Base-by-base conservation (phyloP, 108 stramenopile genomes). In the Mayamaea pseudoterrestris region DNA sequence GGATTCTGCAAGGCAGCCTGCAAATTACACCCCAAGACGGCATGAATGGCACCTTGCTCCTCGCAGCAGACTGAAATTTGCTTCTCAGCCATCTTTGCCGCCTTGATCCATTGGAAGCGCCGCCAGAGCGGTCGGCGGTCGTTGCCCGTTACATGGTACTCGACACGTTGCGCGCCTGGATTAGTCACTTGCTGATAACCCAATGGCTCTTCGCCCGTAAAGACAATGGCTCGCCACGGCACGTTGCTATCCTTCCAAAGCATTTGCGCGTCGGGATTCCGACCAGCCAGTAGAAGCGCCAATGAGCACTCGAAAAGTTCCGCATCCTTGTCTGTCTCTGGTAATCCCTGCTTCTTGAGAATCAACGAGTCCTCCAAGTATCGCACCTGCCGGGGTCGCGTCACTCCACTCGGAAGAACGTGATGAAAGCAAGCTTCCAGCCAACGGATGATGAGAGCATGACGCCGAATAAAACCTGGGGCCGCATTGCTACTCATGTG, bases 61-160 rank as follows among this genome's bases (percentile, higher is more conserved):
- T 28, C 52, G 23, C 9, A 55, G 30, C 22, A 27, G 9, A 7
- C n/a, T 2, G 25, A 37, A 37, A 45, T 20, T n/a, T 47, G 23
- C 32, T 37, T 17, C 27, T 37, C 30, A 8, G 37, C 16, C 29
- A 27, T 35, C 30, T 26, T 39, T 40, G 32, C 65, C 8, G 62
- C 57, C 58, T 70, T 50, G 44, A 60, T 74, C 71, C 86, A 76
- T 18, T 67, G 57, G 30, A 64, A 58, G 2, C 61, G 63, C 55
- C 83, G 80, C 86, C 86, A 89, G 35, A 83, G 42, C 20, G 66
- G 50, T 12, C 86, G 58, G 44, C 65, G 43, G 6, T 74, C 74
- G 60, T 89, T 83, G 1, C 86, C 86, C 16, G 48, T 50, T 8
- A 35, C 11, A 18, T 26, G 25, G 1, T 46, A 13, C 20, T 51